Evolutionary conservation across 2,329 filamentous ascomycete species (phyloP).

Genomic region (Ceratocystis diversiconidia): DNA sequence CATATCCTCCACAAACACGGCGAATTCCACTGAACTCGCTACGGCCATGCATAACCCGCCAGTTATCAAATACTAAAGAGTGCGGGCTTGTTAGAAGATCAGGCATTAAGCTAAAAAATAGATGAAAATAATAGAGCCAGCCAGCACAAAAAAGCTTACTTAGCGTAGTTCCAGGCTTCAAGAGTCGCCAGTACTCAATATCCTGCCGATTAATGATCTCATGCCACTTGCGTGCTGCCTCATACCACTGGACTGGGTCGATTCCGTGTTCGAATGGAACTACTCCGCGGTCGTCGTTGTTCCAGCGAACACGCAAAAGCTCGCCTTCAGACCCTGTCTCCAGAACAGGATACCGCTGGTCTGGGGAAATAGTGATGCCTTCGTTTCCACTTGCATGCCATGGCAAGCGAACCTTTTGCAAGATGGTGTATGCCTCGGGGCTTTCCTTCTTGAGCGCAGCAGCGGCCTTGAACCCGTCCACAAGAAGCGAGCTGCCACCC

Average conservation of each 20-base stretch:
- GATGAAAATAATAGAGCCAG: neutral
- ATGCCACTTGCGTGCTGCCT: constrained; percentile 61
- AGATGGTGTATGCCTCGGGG: constrained; percentile 39
- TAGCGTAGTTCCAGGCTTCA: constrained; percentile 63
- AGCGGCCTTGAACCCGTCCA: constrained; percentile 74
- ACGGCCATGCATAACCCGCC: constrained; percentile 81
- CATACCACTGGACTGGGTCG: constrained; percentile 55
- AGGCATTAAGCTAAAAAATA: constrained; percentile 18
- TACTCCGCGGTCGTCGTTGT: constrained; percentile 73
- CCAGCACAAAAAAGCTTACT: constrained; percentile 36
- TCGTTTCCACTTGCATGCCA: constrained; percentile 85
- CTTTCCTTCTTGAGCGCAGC: constrained; percentile 40
- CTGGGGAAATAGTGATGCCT: constrained; percentile 65
- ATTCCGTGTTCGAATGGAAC: constrained; percentile 40
- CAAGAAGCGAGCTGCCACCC: constrained; percentile 67
- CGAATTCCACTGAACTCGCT: constrained; percentile 69
- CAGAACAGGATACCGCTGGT: constrained; percentile 56
- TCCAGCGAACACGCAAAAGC: constrained; percentile 65
- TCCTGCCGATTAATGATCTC: constrained; percentile 49
- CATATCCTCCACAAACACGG: constrained; percentile 82
- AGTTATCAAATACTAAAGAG: constrained; percentile 75
- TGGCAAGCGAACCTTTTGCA: constrained; percentile 46
- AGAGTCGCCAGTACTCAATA: constrained; percentile 65
- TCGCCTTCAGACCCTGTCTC: constrained; percentile 27
- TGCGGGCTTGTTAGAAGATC: too few relatives aligned